Conservation (phyloP, 768 basidiomycete species). For the Chalciporus piperatus region DNA sequence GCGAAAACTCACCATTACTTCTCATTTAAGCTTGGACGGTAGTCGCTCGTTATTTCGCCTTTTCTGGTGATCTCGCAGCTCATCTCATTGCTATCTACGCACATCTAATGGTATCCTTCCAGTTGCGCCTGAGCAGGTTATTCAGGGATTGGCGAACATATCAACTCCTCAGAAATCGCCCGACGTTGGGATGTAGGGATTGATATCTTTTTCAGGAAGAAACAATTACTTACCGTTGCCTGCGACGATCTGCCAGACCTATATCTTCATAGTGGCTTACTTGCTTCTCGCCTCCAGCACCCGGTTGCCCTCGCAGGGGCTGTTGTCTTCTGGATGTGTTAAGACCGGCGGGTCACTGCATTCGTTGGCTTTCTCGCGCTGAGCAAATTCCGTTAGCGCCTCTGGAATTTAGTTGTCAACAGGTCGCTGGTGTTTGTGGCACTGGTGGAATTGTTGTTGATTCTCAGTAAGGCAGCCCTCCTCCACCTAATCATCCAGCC, state of each 20-base stretch:
- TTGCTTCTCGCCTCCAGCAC: constrained; percentile 94
- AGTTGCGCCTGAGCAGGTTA: constrained; percentile 40
- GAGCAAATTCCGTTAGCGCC: constrained; percentile 50
- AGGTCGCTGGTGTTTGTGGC: constrained; percentile 74
- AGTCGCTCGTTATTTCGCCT: constrained; percentile 85
- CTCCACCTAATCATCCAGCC: neutral
- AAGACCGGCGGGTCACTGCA: constrained; percentile 73
- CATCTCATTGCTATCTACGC: constrained; percentile 33
- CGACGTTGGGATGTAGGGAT: constrained; percentile 41
- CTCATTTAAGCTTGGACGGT: constrained; percentile 85
- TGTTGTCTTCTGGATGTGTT: constrained; percentile 80
- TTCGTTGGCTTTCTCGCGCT: neutral
- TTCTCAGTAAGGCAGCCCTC: constrained; percentile 66
- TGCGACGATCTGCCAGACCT: constrained; percentile 74
- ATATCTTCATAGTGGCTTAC: constrained; percentile 92
- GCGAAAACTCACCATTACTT: neutral
- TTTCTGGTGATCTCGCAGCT: constrained; percentile 95
- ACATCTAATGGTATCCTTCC: neutral
- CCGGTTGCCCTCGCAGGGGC: constrained; percentile 80
- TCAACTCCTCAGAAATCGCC: constrained; percentile 45
- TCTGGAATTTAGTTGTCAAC: constrained; percentile 93
- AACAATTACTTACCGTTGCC: constrained; percentile 42
- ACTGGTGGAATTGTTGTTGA: constrained; percentile 85
- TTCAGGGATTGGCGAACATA: constrained; percentile 45
- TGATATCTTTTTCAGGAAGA: neutral